Evolutionary conservation across 192 early-diverging fungal species (phyloP).

Genomic region (Gigaspora rosea): DNA sequence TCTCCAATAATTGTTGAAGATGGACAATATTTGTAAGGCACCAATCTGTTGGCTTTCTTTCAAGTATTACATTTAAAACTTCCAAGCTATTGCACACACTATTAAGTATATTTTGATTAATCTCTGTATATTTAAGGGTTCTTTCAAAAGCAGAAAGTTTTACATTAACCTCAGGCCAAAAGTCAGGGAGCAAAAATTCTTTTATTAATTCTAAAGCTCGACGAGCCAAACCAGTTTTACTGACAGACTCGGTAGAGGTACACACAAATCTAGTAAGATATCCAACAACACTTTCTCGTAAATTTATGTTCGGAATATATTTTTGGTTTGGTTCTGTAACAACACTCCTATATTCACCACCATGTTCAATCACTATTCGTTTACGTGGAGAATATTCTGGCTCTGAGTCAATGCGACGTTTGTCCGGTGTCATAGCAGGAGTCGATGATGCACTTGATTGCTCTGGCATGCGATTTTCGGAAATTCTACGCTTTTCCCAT

Average conservation of each 20-base stretch:
- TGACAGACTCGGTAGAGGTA: constrained; percentile 52
- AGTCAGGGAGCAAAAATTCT: constrained; percentile 55
- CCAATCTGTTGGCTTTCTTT: constrained; percentile 64
- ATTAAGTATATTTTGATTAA: constrained; percentile 55
- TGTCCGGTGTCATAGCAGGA: constrained; percentile 21
- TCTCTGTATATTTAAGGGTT: constrained; percentile 55
- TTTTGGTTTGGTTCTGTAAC: constrained; percentile 29
- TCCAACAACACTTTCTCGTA: constrained; percentile 61
- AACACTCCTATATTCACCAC: neutral
- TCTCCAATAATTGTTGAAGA: constrained; percentile 67
- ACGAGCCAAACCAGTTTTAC: constrained; percentile 48
- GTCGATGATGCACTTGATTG: constrained; percentile 25
- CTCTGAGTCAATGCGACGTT: constrained; percentile 20
- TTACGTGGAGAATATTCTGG: constrained; percentile 19
- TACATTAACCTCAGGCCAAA: constrained; percentile 76
- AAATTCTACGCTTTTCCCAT: constrained; percentile 82
- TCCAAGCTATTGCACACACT: constrained; percentile 70
- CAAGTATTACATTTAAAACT: constrained; percentile 62
- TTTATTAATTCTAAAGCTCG: constrained; percentile 69
- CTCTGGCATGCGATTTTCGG: constrained; percentile 40
- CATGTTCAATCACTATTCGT: constrained; percentile 22
- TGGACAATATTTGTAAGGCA: constrained; percentile 62
- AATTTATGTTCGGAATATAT: constrained; percentile 49
- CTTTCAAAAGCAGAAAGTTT: constrained; percentile 70
- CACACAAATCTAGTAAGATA: constrained; percentile 70